Conservation (phyloP, 179 eudicot species). For the Spergularia azorica region DNA sequence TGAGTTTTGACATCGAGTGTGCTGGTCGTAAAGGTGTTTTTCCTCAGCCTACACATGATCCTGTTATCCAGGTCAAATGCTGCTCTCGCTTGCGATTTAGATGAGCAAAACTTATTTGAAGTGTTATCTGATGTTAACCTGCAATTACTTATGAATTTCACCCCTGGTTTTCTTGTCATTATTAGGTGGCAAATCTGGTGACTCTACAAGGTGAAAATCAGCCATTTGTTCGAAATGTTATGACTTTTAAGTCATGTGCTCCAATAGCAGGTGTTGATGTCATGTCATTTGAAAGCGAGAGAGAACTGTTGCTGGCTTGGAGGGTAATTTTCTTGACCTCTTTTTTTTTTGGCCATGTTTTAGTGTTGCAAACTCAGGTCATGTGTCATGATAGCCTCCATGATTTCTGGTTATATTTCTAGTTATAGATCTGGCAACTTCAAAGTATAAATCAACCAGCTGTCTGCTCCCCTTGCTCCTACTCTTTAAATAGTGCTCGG, state of each 20-base stretch:
- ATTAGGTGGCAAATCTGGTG: conserved; percentile 86
- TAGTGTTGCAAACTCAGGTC: background rate
- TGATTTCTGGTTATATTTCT: background rate
- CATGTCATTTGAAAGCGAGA: conserved; percentile 92
- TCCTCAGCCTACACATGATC: conserved; percentile 96
- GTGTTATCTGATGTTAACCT: conserved; percentile 2
- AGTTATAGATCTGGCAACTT: background rate
- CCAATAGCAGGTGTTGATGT: conserved; percentile 97
- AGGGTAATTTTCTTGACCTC: conserved; percentile 55
- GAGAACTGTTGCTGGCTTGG: conserved; percentile 91
- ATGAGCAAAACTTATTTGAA: background rate
- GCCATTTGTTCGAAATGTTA: conserved; percentile 91
- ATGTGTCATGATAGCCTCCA: background rate
- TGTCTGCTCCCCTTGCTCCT: background rate
- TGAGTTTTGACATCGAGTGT: conserved; percentile 98
- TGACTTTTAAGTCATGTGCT: conserved; percentile 97
- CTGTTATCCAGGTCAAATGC: conserved; percentile 83
- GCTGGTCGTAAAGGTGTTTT: conserved; percentile 99
- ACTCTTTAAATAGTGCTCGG: too few relatives aligned
- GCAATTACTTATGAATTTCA: background rate
- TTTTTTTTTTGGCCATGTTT: conserved; percentile 1
- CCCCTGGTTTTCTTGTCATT: background rate
- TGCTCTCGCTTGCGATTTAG: conserved; percentile 18
- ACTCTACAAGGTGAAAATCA: conserved; percentile 90
- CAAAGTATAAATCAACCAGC: background rate